Conservation (phyloP, 148 eudicot species). For the Fagopyrum homotropicum region DNA sequence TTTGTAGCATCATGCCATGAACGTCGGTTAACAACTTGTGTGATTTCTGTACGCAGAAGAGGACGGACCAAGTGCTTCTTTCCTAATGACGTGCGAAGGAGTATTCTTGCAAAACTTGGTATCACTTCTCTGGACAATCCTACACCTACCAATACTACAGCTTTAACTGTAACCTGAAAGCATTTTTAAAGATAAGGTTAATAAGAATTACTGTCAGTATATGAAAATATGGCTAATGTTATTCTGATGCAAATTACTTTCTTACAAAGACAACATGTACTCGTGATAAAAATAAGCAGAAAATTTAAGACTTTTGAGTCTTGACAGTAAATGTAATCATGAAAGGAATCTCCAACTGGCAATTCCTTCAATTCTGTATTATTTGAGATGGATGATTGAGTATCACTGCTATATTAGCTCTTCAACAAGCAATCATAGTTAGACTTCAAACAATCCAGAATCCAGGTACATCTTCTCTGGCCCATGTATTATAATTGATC, state of each 20-base stretch:
- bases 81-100: constrained; percentile 80
- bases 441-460: background rate
- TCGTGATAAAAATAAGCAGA: too few relatives aligned
- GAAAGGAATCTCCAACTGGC: background rate
- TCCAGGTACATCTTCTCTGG: too few relatives aligned
- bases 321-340: background rate
- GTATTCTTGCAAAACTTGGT: constrained; percentile 88
- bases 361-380: background rate
- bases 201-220: background rate
- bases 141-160: constrained; percentile 62
- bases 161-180: constrained; percentile 61
- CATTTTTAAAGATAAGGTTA: background rate
- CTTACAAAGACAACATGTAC: too few relatives aligned
- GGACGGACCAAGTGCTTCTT: constrained; percentile 87
- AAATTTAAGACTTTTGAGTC: background rate
- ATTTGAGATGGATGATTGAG: background rate
- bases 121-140: constrained; percentile 90
- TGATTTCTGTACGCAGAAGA: constrained; percentile 81
- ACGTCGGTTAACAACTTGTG: constrained; percentile 91
- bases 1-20: constrained; percentile 97
- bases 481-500: background rate
- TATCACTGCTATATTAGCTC: too few relatives aligned
- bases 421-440: background rate
- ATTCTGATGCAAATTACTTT: too few relatives aligned
- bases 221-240: too few relatives aligned